Evolutionary conservation across 2,329 filamentous ascomycete genomes (phyloP).

Genomic region (Talaromyces sp.): DNA sequence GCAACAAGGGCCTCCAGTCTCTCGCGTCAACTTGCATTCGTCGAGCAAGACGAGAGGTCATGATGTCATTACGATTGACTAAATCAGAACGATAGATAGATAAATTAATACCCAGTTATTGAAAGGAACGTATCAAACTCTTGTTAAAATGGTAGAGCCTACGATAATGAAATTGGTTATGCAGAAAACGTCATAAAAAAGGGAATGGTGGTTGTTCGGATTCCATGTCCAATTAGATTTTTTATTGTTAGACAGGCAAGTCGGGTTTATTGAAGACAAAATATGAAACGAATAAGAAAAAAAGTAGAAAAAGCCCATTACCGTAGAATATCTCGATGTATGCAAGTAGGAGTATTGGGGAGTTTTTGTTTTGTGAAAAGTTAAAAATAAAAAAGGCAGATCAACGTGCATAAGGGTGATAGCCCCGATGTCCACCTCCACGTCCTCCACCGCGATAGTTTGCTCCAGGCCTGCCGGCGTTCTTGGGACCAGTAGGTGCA

Average conservation of each 20-base stretch:
- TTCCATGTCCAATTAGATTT: background rate
- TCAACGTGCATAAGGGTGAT: slow-evolving; percentile 66
- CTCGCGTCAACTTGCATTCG: slow-evolving; percentile 11
- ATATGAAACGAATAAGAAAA: background rate
- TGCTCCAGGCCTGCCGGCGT: slow-evolving; percentile 81
- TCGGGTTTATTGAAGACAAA: background rate
- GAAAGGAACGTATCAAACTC: background rate
- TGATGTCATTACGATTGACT: slow-evolving; percentile 36
- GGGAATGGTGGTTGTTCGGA: background rate
- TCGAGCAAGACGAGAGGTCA: slow-evolving; percentile 11
- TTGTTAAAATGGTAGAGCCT: background rate
- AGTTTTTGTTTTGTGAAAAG: background rate
- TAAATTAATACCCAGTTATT: slow-evolving; percentile 3
- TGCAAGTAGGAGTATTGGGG: background rate
- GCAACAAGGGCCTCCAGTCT: background rate
- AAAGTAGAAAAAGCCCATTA: background rate
- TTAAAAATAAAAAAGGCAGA: background rate
- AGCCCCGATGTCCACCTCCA: slow-evolving; percentile 65
- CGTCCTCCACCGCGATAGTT: slow-evolving; percentile 90
- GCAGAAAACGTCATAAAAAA: too few species aligned
- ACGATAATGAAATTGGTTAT: background rate
- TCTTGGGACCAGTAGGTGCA: slow-evolving; percentile 92
- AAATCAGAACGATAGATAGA: slow-evolving; percentile 10
- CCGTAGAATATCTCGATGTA: background rate
- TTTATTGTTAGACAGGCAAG: background rate